Percentiles rank a stretch among this genome's conserved stretches.
Evolutionary conservation across 176 grass and related monocot genomes (phyloP).

Genomic region (Phragmites australis): DNA sequence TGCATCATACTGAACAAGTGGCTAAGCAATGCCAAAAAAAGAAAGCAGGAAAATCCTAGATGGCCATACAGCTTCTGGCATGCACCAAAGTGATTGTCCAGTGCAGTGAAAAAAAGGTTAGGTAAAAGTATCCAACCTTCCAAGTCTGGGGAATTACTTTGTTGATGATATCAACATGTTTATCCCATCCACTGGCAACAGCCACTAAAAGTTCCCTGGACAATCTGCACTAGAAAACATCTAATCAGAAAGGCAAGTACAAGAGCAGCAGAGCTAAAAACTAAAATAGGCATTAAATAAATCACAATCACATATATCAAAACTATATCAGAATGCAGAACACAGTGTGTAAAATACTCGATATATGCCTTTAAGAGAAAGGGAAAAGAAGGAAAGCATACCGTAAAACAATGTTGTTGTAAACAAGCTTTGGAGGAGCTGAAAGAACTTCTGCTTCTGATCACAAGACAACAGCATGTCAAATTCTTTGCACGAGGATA

Average conservation of each 20-base stretch:
- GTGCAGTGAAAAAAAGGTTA: constrained; percentile 8
- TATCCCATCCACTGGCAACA: constrained; percentile 80
- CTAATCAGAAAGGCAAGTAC: constrained; percentile 34
- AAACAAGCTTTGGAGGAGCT: constrained; percentile 92
- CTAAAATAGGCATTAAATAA: constrained; percentile 17
- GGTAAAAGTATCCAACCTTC: constrained; percentile 62
- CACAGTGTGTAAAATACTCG: neutral
- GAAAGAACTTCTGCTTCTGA: constrained; percentile 95
- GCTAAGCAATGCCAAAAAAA: neutral
- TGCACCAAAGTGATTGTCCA: neutral
- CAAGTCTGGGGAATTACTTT: constrained; percentile 91
- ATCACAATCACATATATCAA: constrained; percentile 15
- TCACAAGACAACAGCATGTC: neutral
- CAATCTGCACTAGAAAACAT: constrained; percentile 53
- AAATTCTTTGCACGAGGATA: neutral
- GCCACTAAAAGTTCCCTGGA: constrained; percentile 72
- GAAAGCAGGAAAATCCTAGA: neutral
- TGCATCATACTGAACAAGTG: constrained; percentile 9
- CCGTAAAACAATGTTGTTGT: constrained; percentile 86
- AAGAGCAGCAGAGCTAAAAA: constrained; percentile 10
- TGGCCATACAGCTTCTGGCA: neutral
- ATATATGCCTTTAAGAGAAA: constrained; percentile 11
- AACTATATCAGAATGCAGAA: constrained; percentile 7
- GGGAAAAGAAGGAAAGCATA: constrained; percentile 36
- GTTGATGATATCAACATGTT: constrained; percentile 73